These are phyloP conservation scores for Chlorella sp. DNA, from an alignment of 139 green algal species.

Conservation along the genomic window DNA sequence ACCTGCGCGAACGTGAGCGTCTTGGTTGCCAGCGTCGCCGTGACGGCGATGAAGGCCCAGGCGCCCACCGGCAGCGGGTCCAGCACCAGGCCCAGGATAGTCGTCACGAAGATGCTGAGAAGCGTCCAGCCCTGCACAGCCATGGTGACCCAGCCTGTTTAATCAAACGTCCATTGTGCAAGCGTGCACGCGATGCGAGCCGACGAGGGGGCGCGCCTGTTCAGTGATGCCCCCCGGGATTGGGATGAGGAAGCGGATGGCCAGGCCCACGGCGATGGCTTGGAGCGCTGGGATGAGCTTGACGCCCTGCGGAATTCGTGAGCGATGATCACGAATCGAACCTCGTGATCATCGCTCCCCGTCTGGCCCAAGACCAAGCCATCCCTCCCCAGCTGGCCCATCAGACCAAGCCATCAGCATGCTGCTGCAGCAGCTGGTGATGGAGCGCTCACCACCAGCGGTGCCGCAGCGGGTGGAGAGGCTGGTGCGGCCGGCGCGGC, in stretches of 20 bases:
- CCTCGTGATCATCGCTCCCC: too few relatives aligned
- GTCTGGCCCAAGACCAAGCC: too few relatives aligned
- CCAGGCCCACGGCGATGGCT: constrained; percentile 71
- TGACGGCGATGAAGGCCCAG: constrained; percentile 89
- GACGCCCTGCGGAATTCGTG: constrained; percentile 58
- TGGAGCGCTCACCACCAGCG: too few relatives aligned
- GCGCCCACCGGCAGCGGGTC: constrained; percentile 89
- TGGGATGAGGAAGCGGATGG: constrained; percentile 77
- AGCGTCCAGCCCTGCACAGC: constrained; percentile 78
- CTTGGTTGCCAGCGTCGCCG: constrained; percentile 77
- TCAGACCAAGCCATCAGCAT: too few relatives aligned
- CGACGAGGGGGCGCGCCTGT: constrained; percentile 51
- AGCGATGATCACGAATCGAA: too few relatives aligned
- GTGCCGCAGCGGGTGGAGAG: too few relatives aligned
- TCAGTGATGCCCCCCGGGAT: constrained; percentile 52
- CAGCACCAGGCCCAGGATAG: constrained; percentile 87
- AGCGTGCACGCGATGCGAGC: too few relatives aligned
- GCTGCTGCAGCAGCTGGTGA: too few relatives aligned
- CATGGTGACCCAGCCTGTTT: too few relatives aligned
- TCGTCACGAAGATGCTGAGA: constrained; percentile 91
- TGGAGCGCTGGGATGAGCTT: constrained; percentile 63
- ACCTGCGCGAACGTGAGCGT: constrained; percentile 83
- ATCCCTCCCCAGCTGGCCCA: too few relatives aligned
- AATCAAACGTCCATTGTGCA: too few relatives aligned
- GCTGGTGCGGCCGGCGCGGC: too few relatives aligned